Evolutionary conservation across 2,329 filamentous ascomycete species (phyloP).

Genomic region (Alternaria atra): DNA sequence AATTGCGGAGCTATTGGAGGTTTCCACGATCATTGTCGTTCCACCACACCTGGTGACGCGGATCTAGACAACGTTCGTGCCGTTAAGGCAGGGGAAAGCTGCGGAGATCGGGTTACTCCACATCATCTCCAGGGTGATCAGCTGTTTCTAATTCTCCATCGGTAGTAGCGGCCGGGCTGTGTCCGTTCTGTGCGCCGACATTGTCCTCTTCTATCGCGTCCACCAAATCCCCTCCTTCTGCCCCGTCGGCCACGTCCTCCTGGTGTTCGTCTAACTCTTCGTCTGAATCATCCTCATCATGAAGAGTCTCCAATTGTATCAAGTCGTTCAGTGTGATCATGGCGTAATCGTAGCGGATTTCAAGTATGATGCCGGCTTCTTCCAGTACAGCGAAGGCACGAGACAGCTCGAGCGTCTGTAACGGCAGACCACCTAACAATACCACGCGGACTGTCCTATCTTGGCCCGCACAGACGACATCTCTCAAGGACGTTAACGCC

Average conservation of each 20-base stretch:
- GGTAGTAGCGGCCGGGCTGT: neutral
- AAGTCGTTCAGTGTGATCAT: neutral
- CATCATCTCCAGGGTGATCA: neutral
- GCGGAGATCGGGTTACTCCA: too few relatives aligned
- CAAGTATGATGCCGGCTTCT: neutral
- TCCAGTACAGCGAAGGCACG: neutral
- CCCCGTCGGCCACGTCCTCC: neutral
- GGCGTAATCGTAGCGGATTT: neutral
- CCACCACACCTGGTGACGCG: neutral
- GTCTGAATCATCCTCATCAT: neutral
- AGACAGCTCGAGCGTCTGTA: neutral
- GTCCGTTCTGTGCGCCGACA: neutral
- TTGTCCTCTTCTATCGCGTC: neutral
- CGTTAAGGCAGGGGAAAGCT: too few relatives aligned
- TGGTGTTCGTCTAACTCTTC: neutral
- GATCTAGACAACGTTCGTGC: neutral
- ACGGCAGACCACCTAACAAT: neutral
- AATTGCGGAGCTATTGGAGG: neutral
- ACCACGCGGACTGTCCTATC: neutral
- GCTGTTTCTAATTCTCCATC: neutral
- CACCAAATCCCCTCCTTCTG: neutral
- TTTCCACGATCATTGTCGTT: neutral
- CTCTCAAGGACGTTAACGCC: neutral
- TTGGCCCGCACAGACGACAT: neutral
- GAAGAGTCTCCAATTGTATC: neutral